Conservation (phyloP, 2,329 filamentous ascomycete species). For the Microcera coccophila region DNA sequence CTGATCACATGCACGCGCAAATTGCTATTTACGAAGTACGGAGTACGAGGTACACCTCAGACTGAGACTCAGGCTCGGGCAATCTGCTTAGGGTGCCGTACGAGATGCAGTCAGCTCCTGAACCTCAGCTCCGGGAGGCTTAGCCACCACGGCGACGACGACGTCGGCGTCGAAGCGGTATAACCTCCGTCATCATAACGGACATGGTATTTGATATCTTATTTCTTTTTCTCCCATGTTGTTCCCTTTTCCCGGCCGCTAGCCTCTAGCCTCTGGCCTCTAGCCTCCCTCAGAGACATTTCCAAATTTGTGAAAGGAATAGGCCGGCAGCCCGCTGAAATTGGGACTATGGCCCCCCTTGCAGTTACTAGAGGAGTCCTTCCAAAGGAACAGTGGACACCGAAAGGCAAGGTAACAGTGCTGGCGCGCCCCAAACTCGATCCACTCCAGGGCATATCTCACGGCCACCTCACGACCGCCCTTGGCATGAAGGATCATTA, state of each 20-base stretch:
- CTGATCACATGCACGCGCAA: slow-evolving; percentile 8
- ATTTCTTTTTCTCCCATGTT: slow-evolving; percentile 5
- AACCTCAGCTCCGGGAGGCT: slow-evolving; percentile 15
- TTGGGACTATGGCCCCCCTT: too few relatives aligned
- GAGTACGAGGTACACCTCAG: too few relatives aligned
- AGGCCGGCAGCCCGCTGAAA: slow-evolving; percentile 24
- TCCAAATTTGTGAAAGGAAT: slow-evolving; percentile 10
- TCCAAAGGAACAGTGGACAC: too few relatives aligned
- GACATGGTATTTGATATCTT: too few relatives aligned
- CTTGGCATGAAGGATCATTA: neutral
- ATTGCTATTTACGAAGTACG: slow-evolving; percentile 18
- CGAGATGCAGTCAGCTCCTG: slow-evolving; percentile 15
- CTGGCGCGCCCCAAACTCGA: slow-evolving; percentile 11
- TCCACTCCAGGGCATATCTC: slow-evolving; percentile 17
- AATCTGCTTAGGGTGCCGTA: neutral
- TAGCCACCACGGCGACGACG: neutral
- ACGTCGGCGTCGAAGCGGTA: neutral
- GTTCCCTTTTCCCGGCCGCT: neutral
- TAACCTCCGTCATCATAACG: too few relatives aligned
- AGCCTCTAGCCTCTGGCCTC: neutral
- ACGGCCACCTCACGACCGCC: neutral
- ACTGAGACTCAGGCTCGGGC: too few relatives aligned
- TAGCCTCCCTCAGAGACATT: neutral
- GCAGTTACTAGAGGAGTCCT: too few relatives aligned
- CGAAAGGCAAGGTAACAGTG: slow-evolving; percentile 8